phyloP scores from a whole-genome alignment of 2,329 filamentous ascomycete species.

The Rutstroemia sp. region DNA sequence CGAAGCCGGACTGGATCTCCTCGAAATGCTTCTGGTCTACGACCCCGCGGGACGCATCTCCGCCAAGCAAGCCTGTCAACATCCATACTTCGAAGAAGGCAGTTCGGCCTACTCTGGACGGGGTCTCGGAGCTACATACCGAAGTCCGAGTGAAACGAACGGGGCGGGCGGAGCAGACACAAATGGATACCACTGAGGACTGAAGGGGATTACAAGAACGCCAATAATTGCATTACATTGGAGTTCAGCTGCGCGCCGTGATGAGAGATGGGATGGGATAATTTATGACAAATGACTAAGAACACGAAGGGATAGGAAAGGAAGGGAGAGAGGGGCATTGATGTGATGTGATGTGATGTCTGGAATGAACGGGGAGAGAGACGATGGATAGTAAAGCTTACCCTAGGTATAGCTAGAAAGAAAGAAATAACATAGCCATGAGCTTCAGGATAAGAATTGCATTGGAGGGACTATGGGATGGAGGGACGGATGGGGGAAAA shows the following conservation, averaged over 20 bases:
- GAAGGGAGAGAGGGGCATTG: neutral
- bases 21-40: constrained; percentile 70
- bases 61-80: constrained; percentile 77
- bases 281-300: constrained; percentile 5
- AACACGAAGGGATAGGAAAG: neutral
- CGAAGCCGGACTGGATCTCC: constrained; percentile 59
- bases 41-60: constrained; percentile 83
- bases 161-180: constrained; percentile 8
- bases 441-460: neutral
- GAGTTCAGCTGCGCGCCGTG: neutral
- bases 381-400: neutral
- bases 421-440: neutral
- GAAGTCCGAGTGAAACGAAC: neutral
- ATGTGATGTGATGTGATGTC: neutral
- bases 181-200: constrained; percentile 26
- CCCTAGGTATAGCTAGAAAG: neutral
- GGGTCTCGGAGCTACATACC: constrained; percentile 26
- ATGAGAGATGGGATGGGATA: neutral
- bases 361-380: no score
- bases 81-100: constrained; percentile 65
- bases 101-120: constrained; percentile 30
- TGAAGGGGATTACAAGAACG: neutral
- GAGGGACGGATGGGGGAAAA: neutral
- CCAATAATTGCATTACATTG: constrained; percentile 7
- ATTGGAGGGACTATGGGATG: neutral